Conservation (phyloP, 2,329 filamentous ascomycete species). For the Aspergillus quadricinctus region DNA sequence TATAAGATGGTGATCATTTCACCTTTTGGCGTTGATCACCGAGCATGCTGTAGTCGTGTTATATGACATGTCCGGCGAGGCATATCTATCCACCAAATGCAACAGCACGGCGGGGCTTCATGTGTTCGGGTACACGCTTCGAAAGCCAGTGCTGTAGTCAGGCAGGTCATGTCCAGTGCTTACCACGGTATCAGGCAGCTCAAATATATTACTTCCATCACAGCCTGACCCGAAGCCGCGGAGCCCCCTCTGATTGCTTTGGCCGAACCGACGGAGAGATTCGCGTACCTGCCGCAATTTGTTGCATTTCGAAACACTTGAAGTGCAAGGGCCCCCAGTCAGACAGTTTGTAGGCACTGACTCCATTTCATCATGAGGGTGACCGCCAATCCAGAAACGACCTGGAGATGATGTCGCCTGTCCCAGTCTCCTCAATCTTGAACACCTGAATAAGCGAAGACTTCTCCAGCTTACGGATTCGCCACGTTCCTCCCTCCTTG, state of each 20-base stretch:
- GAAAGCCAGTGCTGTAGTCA: not conserved
- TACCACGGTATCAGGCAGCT: not conserved
- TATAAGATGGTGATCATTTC: not conserved
- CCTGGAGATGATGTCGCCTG: slow-evolving; percentile 70
- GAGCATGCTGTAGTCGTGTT: not conserved
- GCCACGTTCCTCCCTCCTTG: slow-evolving; percentile 70
- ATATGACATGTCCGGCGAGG: not conserved
- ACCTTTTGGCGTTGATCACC: not conserved
- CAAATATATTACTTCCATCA: not conserved
- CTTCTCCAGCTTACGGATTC: slow-evolving; percentile 63
- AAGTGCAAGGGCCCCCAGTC: not conserved
- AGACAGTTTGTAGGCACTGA: not conserved
- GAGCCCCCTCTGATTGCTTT: not conserved
- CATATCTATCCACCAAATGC: not conserved
- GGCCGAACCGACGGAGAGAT: not conserved
- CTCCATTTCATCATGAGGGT: slow-evolving; percentile 1
- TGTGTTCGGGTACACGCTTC: not conserved
- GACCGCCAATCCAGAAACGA: slow-evolving; percentile 71
- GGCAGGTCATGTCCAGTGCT: too few relatives aligned
- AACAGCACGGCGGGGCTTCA: not conserved
- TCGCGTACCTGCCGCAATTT: not conserved
- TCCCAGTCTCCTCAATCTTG: slow-evolving; percentile 67
- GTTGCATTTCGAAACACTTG: not conserved
- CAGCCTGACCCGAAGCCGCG: not conserved
- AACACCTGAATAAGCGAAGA: slow-evolving; percentile 67